Base-by-base conservation (phyloP, 768 basidiomycete genomes). In the Pleurotus djamor region DNA sequence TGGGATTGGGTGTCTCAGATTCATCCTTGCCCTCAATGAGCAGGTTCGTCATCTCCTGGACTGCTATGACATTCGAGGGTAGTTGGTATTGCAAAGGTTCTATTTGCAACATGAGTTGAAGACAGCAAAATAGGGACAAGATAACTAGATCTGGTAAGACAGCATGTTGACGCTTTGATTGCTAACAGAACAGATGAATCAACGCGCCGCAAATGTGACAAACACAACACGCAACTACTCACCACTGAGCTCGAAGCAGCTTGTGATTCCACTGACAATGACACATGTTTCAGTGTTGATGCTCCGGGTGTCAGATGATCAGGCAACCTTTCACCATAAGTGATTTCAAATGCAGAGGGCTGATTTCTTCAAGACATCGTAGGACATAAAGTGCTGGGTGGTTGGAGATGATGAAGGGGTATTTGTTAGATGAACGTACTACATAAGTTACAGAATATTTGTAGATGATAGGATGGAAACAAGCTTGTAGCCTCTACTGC, bases 261-360 rank as follows among this genome's bases (percentile, higher is more conserved):
- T n/a, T n/a, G n/a, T n/a, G n/a, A n/a, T n/a, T n/a, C n/a, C n/a
- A n/a, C n/a, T n/a, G n/a, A n/a, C n/a, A n/a, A n/a, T n/a, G n/a
- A n/a, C n/a, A n/a, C n/a, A n/a, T n/a, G n/a, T n/a, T n/a, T n/a
- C n/a, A n/a, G n/a, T n/a, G n/a, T n/a, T n/a, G n/a, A n/a, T n/a
- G 17, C 9, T n/a, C 5, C n/a, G 16, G 13, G 54, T n/a, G n/a
- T n/a, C n/a, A n/a, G 54, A 6, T 41, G 37, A 12, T 55, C 54
- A 0, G 54, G 54, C 44, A 52, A 65, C 57, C 83, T 81, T 9
- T 72, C 76, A 0, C 78, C 77, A 60, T 83, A 88, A 8, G 81
- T 80, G 9, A 86, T 72, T 10, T 85, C 82, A 45, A 79, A 81
- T 2, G 88, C 86, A 4, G 72, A 79, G 0, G 82, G 83, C 41